Conservation (phyloP, 2,329 filamentous ascomycete species). For the Diaporthe amygdali region DNA sequence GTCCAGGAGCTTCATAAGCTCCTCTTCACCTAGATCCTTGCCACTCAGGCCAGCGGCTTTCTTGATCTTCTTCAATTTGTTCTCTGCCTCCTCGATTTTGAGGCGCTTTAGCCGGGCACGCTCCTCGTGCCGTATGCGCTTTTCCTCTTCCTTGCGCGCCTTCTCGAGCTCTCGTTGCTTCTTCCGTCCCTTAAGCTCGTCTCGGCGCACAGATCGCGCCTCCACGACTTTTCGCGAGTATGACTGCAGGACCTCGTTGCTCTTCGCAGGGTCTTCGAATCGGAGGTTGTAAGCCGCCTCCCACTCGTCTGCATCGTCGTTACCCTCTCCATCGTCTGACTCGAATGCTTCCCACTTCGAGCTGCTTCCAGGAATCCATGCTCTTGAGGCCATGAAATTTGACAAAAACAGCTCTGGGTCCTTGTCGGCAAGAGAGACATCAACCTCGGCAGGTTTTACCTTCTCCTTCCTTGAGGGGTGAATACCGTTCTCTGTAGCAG, state of each 20-base stretch:
- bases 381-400: constrained; percentile 91
- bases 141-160: constrained; percentile 79
- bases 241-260: constrained; percentile 85
- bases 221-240: constrained; percentile 87
- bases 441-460: constrained; percentile 59
- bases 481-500: constrained; percentile 48
- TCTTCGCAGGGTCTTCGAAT: constrained; percentile 88
- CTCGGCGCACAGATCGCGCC: constrained; percentile 82
- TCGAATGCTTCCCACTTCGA: constrained; percentile 82
- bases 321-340: constrained; percentile 87
- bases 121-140: constrained; percentile 77
- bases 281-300: constrained; percentile 95
- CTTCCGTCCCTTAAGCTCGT: constrained; percentile 78
- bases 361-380: constrained; percentile 77
- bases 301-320: constrained; percentile 81
- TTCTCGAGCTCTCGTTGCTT: constrained; percentile 80
- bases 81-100: constrained; percentile 88
- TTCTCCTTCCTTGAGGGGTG: constrained; percentile 60
- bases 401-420: constrained; percentile 90
- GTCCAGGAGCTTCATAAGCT: constrained; percentile 85
- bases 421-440: constrained; percentile 79
- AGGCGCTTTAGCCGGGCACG: constrained; percentile 84
- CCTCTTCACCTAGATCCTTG: constrained; percentile 70
- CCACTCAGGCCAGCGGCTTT: constrained; percentile 82
- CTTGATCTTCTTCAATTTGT: constrained; percentile 86